Percentiles rank a stretch among this genome's conserved stretches.
Conservation (phyloP, 352 stramenopile genomes). For the Pythium myriotylum region DNA sequence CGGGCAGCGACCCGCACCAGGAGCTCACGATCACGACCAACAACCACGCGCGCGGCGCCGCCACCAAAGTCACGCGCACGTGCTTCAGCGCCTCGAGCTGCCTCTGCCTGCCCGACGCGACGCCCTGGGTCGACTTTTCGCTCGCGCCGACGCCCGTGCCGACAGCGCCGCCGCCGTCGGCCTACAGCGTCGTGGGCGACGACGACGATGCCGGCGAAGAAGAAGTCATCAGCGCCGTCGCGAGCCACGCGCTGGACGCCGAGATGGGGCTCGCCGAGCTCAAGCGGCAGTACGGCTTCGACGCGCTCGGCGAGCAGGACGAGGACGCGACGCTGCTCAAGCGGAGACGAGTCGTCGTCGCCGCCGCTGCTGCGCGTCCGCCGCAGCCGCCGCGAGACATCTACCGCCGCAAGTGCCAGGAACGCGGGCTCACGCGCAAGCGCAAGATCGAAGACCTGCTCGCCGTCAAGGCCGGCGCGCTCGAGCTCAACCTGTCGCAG, state of each 20-base stretch:
- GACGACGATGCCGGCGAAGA: background rate
- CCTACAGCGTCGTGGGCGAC: no score
- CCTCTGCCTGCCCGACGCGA: slow-evolving; percentile 46
- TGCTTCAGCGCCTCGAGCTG: slow-evolving; percentile 54
- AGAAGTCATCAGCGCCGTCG: slow-evolving; percentile 16
- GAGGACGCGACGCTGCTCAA: slow-evolving; percentile 16
- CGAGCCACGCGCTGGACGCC: slow-evolving; percentile 19
- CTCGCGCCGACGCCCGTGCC: no score
- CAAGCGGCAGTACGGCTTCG: slow-evolving; percentile 69
- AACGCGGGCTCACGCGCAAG: slow-evolving; percentile 41
- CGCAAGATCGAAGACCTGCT: slow-evolving; percentile 45
- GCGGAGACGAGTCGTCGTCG: slow-evolving; percentile 27
- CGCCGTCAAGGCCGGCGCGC: slow-evolving; percentile 34
- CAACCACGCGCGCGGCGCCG: slow-evolving; percentile 3
- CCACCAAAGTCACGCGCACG: slow-evolving; percentile 30
- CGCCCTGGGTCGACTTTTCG: slow-evolving; percentile 58
- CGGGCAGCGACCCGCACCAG: slow-evolving; percentile 62
- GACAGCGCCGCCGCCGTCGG: no score
- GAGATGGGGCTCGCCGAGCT: slow-evolving; percentile 63
- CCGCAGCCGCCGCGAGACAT: slow-evolving; percentile 26
- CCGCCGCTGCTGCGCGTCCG: background rate
- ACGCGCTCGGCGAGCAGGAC: slow-evolving; percentile 27
- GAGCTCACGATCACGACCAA: slow-evolving; percentile 32
- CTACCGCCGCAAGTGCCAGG: slow-evolving; percentile 44
- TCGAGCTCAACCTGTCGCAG: slow-evolving; percentile 50